Conservation (phyloP, 768 basidiomycete species). For the Auriscalpium orientale region DNA sequence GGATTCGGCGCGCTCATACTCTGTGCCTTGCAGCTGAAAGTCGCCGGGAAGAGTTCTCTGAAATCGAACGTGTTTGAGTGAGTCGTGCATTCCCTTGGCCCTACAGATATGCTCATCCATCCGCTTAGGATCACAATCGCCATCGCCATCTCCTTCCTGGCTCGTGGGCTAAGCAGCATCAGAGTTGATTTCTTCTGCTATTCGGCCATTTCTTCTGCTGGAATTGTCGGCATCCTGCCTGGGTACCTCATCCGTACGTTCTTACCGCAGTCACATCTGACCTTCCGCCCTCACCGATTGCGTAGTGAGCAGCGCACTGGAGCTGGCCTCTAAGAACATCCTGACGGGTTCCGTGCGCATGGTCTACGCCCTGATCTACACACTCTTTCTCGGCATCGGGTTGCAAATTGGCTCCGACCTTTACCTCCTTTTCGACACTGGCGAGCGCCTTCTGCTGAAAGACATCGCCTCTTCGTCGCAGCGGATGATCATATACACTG, state of each 20-base stretch:
- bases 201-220: slow-evolving; percentile 81
- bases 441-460: slow-evolving; percentile 44
- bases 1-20: slow-evolving; percentile 63
- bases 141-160: slow-evolving; percentile 71
- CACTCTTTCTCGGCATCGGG: slow-evolving; percentile 78
- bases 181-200: slow-evolving; percentile 79
- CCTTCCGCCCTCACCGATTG: background rate
- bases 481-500: slow-evolving; percentile 46
- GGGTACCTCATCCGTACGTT: slow-evolving; percentile 68
- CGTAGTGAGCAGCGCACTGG: slow-evolving; percentile 72
- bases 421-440: slow-evolving; percentile 61
- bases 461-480: slow-evolving; percentile 45
- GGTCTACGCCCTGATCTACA: slow-evolving; percentile 86
- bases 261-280: slow-evolving; percentile 6
- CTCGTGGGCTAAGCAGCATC: slow-evolving; percentile 78
- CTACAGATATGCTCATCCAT: slow-evolving; percentile 1
- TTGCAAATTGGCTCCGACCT: slow-evolving; percentile 80
- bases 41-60: slow-evolving; percentile 68
- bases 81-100: slow-evolving; percentile 21
- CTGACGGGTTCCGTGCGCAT: slow-evolving; percentile 80
- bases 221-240: slow-evolving; percentile 85
- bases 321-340: slow-evolving; percentile 81
- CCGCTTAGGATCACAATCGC: slow-evolving; percentile 71
- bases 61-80: slow-evolving; percentile 93
- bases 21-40: slow-evolving; percentile 61